Base-by-base conservation (phyloP, 192 early-diverging fungal species). In the Podila epigama region DNA sequence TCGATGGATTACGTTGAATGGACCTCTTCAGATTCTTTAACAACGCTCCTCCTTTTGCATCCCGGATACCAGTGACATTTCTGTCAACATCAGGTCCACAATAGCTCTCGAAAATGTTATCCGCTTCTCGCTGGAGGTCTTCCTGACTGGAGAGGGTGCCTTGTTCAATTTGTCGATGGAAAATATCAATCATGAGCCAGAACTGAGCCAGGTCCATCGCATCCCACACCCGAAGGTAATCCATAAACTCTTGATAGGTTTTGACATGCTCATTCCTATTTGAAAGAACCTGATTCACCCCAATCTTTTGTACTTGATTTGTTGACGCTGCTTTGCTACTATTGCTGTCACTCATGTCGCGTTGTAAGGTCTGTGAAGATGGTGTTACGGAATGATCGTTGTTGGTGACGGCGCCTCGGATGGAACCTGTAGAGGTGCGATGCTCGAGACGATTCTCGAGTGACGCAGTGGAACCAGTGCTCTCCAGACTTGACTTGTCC, bases 131-230 rank as follows among this genome's bases (percentile, higher is more conserved):
- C 18, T 51, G 72, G 51, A 75, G 64, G 42, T 67, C 72, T 16
- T 66, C 57, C 4, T 37, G 13, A 18, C 63, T 33, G 1, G 65
- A 48, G 12, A 75, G 60, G 0, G 60, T 63, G 4, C 72, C 72
- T 16, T 75, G 59, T 34, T 75, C 65, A 22, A 75, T 68, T 20
- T 75, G 72, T 22, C 72, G 58, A 51, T 75, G 72, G 29, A 75
- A 75, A n/a, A 67, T 41, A 25, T 75, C 72, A 9, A 57, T 75
- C 72, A 75, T 75, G 32, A 75, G 52, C 72, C 72, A 75, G 44
- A 75, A 75, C 37, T 75, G 64, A 4, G 48, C 64, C 6, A 75
- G 35, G 22, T 75, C 72, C 72, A 75, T 67, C 15, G 65, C 72
- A 16, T 75, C 72, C 72, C 72, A 75, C 27, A 75, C 64, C 39